Base-by-base conservation (phyloP, 2,329 filamentous ascomycete genomes). In the Fusarium sp. region DNA sequence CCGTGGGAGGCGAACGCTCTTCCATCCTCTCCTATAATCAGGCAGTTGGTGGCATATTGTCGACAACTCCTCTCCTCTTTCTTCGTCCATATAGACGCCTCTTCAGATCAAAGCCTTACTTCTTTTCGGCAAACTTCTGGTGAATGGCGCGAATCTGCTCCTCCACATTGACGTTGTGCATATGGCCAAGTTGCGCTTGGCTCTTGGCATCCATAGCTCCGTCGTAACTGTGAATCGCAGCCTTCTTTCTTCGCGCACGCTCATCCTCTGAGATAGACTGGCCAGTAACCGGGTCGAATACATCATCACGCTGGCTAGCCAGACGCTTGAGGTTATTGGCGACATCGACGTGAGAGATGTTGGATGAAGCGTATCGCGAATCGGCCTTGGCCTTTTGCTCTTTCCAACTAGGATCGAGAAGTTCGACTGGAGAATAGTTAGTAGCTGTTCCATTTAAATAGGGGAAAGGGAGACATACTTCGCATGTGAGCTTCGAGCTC, bases 251-350 rank as follows among this genome's bases (percentile, higher is more conserved):
- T 65, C 92, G 85, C 10, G 88, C 88, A 58, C 88, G 82, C 76
- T 92, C 91, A 77, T 96, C 93, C 70, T 93, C 89, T 4, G 89
- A 86, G 33, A 93, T 80, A 1, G 88, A 84, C 70, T 90, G 85
- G 1, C 91, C 91, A 0, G 90, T 90, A 14, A 87, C 85, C 1
- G 86, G 83, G 72, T 97, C 94, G 72, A 97, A 97, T 16, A 97
- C 87, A 75, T 97, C 95, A 70, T 87, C 91, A 50, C 95, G 88
- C 79, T 97, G 92, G 71, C 92, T 94, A 23, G 94, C 93, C 56
- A 98, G 85, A n/a, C 95, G 90, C 83, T 98, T 98, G 68, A 98
- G 86, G 77, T 98, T 97, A 78, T 93, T 94, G 56, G 93, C 94
- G 49, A 97, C 93, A 73, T 98, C 95, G 33, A 87, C 88, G 4